Evolutionary conservation across 176 grass and related monocot genomes (phyloP), one percentile per base, ranked within the genome.

Genomic region (Chloris gayana): DNA sequence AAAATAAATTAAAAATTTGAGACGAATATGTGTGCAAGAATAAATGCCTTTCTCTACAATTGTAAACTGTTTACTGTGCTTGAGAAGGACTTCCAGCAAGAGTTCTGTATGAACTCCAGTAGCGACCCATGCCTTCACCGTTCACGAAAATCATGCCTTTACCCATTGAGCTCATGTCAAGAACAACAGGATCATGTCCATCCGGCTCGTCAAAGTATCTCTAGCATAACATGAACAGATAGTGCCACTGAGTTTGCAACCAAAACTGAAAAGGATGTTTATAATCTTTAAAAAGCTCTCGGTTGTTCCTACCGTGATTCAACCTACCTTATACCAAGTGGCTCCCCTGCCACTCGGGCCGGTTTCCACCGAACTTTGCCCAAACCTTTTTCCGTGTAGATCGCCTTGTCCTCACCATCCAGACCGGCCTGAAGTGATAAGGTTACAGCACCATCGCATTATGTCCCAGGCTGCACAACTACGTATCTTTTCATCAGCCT

Each of bases 311-410:
- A 58, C 84, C 9, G 14, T 75, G 72, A 42, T 73, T 50, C 34
- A 46, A 61, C 69, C 49, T 97, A 97, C 94, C 83, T 85, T 91
- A 80, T 98, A 98, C 95, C 95, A 98, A 47, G 86, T 81, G 39
- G 80, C 70, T 51, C 85, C 74, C 54, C n/a, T 71, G 72, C 59
- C 81, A 79, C 70, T 80, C 72, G 13, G 17, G 83, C 79, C 0
- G 72, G 64, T 29, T 26, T 33, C 90, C 93, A 97, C 39, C 88
- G 61, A 44, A 91, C 85, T 21, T 62, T 44, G 24, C 44, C 42
- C 41, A 79, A 7, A 61, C 80, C 80, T 76, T 88, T 73, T 65
- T 94, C 88, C 0, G 72, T 68, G 85, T 91, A 94, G 70, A 98
- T 86, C 63, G 81, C 49, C 26, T 89, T 77, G 19, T 83, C 70